These are phyloP conservation scores for Fusarium devonianum DNA, from an alignment of 2,329 filamentous ascomycete species.

Conservation along the genomic window DNA sequence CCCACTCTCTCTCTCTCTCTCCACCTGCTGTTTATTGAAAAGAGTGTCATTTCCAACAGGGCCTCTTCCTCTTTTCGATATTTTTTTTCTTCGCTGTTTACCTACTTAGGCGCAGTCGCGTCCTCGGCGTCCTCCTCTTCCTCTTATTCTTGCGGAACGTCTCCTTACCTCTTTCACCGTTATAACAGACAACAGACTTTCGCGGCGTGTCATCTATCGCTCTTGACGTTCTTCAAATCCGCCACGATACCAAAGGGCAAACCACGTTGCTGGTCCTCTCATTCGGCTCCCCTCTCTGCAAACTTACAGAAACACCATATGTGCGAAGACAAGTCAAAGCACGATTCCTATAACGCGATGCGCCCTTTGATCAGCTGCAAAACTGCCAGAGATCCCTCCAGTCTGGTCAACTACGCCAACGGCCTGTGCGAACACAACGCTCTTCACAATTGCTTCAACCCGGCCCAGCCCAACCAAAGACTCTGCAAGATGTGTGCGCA, in stretches of 20 bases:
- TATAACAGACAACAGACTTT: conserved; percentile 8
- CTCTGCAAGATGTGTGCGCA: conserved; percentile 39
- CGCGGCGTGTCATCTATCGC: background rate
- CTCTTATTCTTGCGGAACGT: background rate
- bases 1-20: too few species aligned
- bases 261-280: background rate
- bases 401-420: conserved; percentile 33
- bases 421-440: conserved; percentile 36
- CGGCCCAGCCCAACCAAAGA: conserved; percentile 23
- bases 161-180: background rate
- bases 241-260: background rate
- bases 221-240: background rate
- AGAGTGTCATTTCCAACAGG: conserved; percentile 3
- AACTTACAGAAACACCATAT: background rate
- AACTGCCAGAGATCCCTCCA: conserved; percentile 2
- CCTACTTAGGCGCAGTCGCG: background rate
- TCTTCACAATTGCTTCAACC: conserved; percentile 36
- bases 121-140: background rate
- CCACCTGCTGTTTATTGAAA: background rate
- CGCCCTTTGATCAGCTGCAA: conserved; percentile 4
- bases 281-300: background rate
- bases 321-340: conserved; percentile 9
- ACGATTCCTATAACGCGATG: conserved; percentile 5
- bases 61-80: background rate
- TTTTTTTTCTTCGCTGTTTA: background rate